Conservation (phyloP, 2,329 filamentous ascomycete genomes). For the Venturia asperata region DNA sequence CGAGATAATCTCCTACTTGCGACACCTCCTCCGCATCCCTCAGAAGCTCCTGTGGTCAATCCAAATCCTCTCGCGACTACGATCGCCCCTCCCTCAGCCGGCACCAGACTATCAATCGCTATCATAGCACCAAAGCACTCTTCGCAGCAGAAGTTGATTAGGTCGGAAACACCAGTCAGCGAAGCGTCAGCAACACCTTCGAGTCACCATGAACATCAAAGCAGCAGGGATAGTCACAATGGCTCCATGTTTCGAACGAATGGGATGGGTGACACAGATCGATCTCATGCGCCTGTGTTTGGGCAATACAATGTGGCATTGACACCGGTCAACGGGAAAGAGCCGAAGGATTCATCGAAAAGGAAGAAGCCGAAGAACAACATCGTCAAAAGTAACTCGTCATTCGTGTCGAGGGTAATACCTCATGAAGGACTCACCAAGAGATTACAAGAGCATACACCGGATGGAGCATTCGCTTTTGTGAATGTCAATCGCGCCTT, state of each 20-base stretch:
- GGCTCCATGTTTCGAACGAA: slow-evolving; percentile 38
- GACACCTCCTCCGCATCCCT: slow-evolving; percentile 81
- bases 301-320: slow-evolving; percentile 79
- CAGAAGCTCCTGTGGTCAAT: slow-evolving; percentile 78
- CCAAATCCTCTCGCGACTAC: slow-evolving; percentile 85
- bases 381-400: slow-evolving; percentile 96
- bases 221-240: slow-evolving; percentile 39
- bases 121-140: slow-evolving; percentile 47
- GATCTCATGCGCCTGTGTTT: slow-evolving; percentile 54
- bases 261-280: slow-evolving; percentile 23
- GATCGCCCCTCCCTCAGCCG: slow-evolving; percentile 73
- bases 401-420: slow-evolving; percentile 94
- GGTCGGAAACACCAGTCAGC: slow-evolving; percentile 33
- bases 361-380: slow-evolving; percentile 94
- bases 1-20: slow-evolving; percentile 88
- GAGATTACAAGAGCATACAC: slow-evolving; percentile 68
- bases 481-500: slow-evolving; percentile 93
- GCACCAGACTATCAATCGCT: slow-evolving; percentile 76
- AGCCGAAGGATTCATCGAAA: slow-evolving; percentile 60
- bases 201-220: slow-evolving; percentile 33
- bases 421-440: slow-evolving; percentile 76
- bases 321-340: slow-evolving; percentile 55
- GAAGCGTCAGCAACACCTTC: slow-evolving; percentile 34
- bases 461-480: slow-evolving; percentile 80
- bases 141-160: slow-evolving; percentile 37